phyloP scores from a whole-genome alignment of 108 stramenopile genomes.

The Nitzschia sp. region DNA sequence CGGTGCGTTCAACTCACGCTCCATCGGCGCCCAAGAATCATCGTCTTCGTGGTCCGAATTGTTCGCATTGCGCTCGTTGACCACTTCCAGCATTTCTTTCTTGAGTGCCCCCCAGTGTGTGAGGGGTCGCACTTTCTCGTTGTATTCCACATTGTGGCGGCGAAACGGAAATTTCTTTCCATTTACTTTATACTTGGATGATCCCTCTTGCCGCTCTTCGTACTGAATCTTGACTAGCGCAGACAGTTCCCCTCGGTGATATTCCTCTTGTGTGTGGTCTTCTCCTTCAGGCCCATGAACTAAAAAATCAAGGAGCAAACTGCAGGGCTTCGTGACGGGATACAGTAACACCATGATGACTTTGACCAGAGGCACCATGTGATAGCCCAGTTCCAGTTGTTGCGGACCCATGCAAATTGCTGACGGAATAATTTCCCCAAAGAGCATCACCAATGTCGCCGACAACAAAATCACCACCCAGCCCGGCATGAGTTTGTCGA shows the following conservation, averaged over 20 bases:
- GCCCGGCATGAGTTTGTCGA: constrained; percentile 79
- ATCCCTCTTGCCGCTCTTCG: constrained; percentile 49
- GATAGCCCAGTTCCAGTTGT: constrained; percentile 71
- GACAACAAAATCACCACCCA: constrained; percentile 84
- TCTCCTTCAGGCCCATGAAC: constrained; percentile 44
- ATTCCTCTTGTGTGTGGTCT: constrained; percentile 38
- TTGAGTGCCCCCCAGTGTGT: constrained; percentile 45
- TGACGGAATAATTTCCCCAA: constrained; percentile 80
- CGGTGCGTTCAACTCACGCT: constrained; percentile 45
- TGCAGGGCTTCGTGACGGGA: constrained; percentile 85
- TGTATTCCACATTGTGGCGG: too few species aligned
- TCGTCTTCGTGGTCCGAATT: constrained; percentile 1
- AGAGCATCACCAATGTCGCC: constrained; percentile 80
- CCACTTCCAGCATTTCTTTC: constrained; percentile 47
- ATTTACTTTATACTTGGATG: not conserved
- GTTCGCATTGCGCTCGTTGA: constrained; percentile 11
- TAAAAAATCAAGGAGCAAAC: constrained; percentile 66
- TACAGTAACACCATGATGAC: constrained; percentile 64
- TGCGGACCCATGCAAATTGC: constrained; percentile 85
- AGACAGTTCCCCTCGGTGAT: constrained; percentile 60
- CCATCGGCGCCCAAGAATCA: constrained; percentile 35
- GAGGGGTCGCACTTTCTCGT: not conserved
- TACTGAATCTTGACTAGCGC: constrained; percentile 71
- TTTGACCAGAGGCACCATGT: constrained; percentile 65
- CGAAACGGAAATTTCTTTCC: constrained; percentile 20